Percentiles rank a stretch among this genome's conserved stretches.
Conservation (phyloP, 2,329 filamentous ascomycete genomes). For the Alternaria sp. region DNA sequence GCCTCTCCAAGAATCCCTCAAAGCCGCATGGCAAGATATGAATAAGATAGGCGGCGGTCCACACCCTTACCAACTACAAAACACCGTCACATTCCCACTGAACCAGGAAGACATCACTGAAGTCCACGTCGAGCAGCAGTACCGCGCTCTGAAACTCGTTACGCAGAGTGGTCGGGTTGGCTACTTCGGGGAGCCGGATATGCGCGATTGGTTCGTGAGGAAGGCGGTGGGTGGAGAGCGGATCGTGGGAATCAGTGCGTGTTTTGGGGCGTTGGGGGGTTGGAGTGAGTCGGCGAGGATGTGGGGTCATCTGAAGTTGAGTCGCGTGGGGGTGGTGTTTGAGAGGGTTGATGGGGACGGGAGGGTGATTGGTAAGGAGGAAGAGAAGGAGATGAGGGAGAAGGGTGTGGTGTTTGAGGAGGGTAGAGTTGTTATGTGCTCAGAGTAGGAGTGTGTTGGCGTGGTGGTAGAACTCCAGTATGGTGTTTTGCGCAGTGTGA, state of each 20-base stretch:
- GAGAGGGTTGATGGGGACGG: background rate
- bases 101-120: slow-evolving; percentile 23
- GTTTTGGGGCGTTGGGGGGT: slow-evolving; percentile 15
- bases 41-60: background rate
- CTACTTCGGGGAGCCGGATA: slow-evolving; percentile 12
- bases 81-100: slow-evolving; percentile 15
- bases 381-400: too few relatives aligned
- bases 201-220: slow-evolving; percentile 8
- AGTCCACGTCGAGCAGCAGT: slow-evolving; percentile 16
- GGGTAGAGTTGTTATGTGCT: background rate
- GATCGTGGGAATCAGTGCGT: slow-evolving; percentile 12
- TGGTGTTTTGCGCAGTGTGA: background rate
- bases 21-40: background rate
- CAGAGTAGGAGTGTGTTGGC: background rate
- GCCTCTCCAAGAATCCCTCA: background rate
- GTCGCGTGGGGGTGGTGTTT: slow-evolving; percentile 3
- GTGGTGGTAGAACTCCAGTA: background rate
- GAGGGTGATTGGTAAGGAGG: background rate
- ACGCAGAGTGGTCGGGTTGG: slow-evolving; percentile 19
- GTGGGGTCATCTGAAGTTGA: slow-evolving; percentile 13
- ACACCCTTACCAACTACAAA: background rate
- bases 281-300: slow-evolving; percentile 11
- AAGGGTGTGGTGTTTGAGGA: background rate
- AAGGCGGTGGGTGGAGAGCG: slow-evolving; percentile 11
- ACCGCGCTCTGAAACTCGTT: slow-evolving; percentile 18